Base-by-base conservation (phyloP, 2,329 filamentous ascomycete genomes). In the Paecilomyces variotii region DNA sequence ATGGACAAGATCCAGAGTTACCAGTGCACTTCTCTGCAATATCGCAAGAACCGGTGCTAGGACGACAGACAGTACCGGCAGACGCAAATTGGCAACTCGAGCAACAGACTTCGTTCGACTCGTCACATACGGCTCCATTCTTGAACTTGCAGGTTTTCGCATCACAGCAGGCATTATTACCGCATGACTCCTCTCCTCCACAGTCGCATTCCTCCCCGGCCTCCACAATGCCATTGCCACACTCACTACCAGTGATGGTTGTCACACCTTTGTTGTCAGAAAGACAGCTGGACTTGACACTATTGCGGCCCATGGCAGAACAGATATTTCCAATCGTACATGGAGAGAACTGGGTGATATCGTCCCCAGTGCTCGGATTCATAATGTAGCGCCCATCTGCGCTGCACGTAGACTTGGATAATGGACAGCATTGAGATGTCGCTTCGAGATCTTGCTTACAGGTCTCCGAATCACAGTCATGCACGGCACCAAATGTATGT, bases 221-320 rank as follows among this genome's bases (percentile, higher is more conserved):
- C 76, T 97, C 94, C 55, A 99, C 94, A 64, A 99, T 97, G 57
- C 94, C 94, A 74, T 99, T 99, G 59, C 94, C 94, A 74, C 94
- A 99, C 70, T 92, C 87, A 65, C 87, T 88, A 57, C 88, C 90
- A 0, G 86, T 88, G 65, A 96, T 90, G 28, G 89, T 94, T 32
- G 84, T 82, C 53, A 99, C 86, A 63, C 89, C 87, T 65, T 84
- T 86, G 79, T 99, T 99, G 72, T 90, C 87, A n/a, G 85, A 87
- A 51, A 99, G 79, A 72, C 94, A 99, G 27, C 70, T 76, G 0
- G 85, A 86, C 62, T 89, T 88, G 72, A 96, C 87, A 61, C 86
- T 89, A 68, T 88, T 88, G 59, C 87, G 84, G 56, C 84, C 85
- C 63, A 99, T 81, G 30, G 90, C 91, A 4, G 89, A 89, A 78